Conservation (phyloP, 163 green algal species). For the Trebouxiophyceae sp. region DNA sequence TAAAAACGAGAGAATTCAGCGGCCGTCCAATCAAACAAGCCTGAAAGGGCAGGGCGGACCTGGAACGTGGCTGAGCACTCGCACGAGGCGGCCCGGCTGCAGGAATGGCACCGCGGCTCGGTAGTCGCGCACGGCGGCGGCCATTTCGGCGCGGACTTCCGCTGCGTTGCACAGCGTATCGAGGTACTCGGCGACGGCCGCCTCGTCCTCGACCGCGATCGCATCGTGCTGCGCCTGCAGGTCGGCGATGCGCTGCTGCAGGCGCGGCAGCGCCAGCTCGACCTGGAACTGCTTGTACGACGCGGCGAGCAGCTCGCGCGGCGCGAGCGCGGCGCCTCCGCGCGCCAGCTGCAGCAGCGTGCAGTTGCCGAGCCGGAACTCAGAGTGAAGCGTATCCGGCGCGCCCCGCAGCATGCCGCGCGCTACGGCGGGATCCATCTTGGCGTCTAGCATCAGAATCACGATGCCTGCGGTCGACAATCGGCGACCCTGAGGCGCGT, state of each 20-base stretch:
- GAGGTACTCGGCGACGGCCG: slow-evolving; percentile 21
- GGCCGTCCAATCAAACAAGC: too few species aligned
- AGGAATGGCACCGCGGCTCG: slow-evolving; percentile 63
- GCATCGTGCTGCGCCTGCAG: slow-evolving; percentile 23
- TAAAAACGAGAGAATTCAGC: too few species aligned
- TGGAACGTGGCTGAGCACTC: slow-evolving; percentile 8
- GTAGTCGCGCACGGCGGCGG: slow-evolving; percentile 25
- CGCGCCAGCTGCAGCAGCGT: slow-evolving; percentile 84
- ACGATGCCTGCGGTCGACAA: slow-evolving; percentile 72
- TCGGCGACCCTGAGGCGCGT: too few species aligned
- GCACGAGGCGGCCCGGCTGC: slow-evolving; percentile 59
- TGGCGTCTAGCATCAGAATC: slow-evolving; percentile 79
- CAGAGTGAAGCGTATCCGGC: slow-evolving; percentile 72
- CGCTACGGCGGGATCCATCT: slow-evolving; percentile 69
- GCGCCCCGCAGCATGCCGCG: slow-evolving; percentile 84
- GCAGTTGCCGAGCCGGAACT: slow-evolving; percentile 85
- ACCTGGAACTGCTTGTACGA: neutral
- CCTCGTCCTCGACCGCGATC: slow-evolving; percentile 30
- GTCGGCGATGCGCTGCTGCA: neutral
- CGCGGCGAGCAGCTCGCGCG: neutral
- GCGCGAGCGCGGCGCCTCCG: slow-evolving; percentile 13
- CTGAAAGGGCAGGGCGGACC: neutral
- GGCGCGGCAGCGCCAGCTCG: neutral
- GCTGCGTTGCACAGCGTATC: slow-evolving; percentile 36
- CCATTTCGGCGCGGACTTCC: slow-evolving; percentile 25